Evolutionary conservation across 257 asterid species (phyloP).

Genomic region (Jaltomata sinuosa): DNA sequence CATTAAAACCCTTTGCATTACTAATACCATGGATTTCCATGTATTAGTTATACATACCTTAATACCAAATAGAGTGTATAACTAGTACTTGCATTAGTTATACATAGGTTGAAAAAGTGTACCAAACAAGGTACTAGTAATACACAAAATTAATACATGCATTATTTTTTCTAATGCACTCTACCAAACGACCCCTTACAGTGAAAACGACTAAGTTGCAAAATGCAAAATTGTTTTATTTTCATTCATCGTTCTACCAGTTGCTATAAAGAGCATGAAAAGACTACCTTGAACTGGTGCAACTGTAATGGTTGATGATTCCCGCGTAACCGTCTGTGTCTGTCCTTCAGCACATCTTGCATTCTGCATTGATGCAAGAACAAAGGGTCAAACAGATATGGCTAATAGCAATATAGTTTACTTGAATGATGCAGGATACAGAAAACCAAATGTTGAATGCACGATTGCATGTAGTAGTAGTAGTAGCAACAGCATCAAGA

Average conservation of each 20-base stretch:
- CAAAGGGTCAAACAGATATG: background rate
- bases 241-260: background rate
- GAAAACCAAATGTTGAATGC: background rate
- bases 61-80: no score
- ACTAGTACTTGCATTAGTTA: no score
- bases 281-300: conserved; percentile 71
- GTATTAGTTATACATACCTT: no score
- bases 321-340: conserved; percentile 79
- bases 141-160: no score
- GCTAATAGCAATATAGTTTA: background rate
- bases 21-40: no score
- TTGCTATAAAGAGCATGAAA: background rate
- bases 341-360: conserved; percentile 77
- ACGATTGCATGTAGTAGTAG: background rate
- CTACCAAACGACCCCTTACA: no score
- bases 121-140: no score
- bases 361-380: conserved; percentile 31
- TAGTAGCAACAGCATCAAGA: background rate
- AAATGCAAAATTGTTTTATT: background rate
- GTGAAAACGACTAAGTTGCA: background rate
- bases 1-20: no score
- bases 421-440: background rate
- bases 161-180: no score
- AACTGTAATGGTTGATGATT: conserved; percentile 81
- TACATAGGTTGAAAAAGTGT: no score